A percentile compares a stretch with the other conserved stretches of the same genome.
phyloP scores from a whole-genome alignment of 2,329 filamentous ascomycete species.

The Helotiales sp. region DNA sequence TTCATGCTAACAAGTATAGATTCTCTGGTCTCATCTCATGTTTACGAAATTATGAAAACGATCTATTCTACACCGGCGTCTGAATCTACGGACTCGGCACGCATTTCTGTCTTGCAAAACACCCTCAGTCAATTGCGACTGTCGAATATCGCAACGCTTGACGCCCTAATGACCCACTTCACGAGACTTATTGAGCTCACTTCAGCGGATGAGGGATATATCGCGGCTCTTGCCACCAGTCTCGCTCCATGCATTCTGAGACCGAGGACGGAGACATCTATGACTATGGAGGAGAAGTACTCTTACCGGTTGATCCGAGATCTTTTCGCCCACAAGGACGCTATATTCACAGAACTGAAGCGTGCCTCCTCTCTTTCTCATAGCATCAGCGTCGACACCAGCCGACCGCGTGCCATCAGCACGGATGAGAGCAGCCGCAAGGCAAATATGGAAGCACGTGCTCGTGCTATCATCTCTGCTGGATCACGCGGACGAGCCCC shows the following conservation, averaged over 20 bases:
- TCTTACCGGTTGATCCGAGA: constrained; percentile 88
- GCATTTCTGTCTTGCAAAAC: constrained; percentile 89
- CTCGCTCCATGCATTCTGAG: constrained; percentile 86
- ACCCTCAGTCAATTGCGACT: constrained; percentile 92
- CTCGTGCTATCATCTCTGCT: constrained; percentile 69
- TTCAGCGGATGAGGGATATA: constrained; percentile 87
- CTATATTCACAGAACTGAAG: constrained; percentile 95
- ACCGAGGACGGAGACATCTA: constrained; percentile 80
- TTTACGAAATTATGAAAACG: constrained; percentile 98
- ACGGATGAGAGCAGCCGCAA: constrained; percentile 95
- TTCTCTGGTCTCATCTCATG: constrained; percentile 95
- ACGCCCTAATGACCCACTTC: constrained; percentile 97
- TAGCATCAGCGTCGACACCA: constrained; percentile 56
- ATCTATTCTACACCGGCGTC: constrained; percentile 84
- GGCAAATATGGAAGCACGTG: constrained; percentile 90
- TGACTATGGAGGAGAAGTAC: constrained; percentile 95
- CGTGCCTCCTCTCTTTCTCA: constrained; percentile 74
- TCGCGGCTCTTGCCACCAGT: constrained; percentile 69
- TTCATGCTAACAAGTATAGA: constrained; percentile 53
- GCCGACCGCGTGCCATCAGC: constrained; percentile 80
- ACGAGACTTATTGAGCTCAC: constrained; percentile 95
- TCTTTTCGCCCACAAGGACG: constrained; percentile 88
- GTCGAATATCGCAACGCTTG: constrained; percentile 97
- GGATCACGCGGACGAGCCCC: constrained; percentile 68
- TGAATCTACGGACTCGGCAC: constrained; percentile 74